Evolutionary conservation across 306 rosid species (phyloP).

Genomic region (Vicia villosa): DNA sequence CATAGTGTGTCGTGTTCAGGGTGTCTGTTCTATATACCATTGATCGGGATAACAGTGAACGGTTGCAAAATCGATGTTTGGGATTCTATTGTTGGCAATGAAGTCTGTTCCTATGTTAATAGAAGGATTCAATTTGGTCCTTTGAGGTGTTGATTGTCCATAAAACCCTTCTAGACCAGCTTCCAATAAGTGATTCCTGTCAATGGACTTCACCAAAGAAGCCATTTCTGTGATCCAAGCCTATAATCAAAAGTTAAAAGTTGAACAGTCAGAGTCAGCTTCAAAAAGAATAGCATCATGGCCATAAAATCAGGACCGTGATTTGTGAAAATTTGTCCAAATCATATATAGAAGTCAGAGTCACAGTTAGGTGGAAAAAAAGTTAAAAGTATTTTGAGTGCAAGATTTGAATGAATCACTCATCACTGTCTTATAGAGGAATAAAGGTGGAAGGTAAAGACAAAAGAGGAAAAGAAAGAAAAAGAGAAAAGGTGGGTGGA

Average conservation of each 20-base stretch:
- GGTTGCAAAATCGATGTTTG: slow-evolving; percentile 80
- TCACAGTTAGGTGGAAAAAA: too few species aligned
- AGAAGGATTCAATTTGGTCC: slow-evolving; percentile 65
- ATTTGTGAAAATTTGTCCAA: slow-evolving; percentile 27
- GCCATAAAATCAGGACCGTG: slow-evolving; percentile 32
- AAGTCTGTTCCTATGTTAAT: slow-evolving; percentile 78
- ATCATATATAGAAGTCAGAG: background rate
- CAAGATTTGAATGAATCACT: background rate
- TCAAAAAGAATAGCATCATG: background rate
- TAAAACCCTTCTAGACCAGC: slow-evolving; percentile 92
- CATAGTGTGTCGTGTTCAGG: too few species aligned
- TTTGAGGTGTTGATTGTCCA: slow-evolving; percentile 78
- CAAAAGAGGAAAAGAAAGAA: slow-evolving; percentile 26
- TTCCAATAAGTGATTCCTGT: slow-evolving; percentile 85
- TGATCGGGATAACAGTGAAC: slow-evolving; percentile 92
- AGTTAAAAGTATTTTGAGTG: slow-evolving; percentile 12
- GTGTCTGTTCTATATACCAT: slow-evolving; percentile 46
- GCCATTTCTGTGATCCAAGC: slow-evolving; percentile 98
- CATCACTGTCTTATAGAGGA: background rate
- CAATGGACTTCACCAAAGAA: slow-evolving; percentile 76
- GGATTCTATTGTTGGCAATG: slow-evolving; percentile 69
- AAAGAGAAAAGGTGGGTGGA: background rate
- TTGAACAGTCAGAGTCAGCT: slow-evolving; percentile 19
- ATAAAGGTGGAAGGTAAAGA: slow-evolving; percentile 2
- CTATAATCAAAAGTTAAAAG: slow-evolving; percentile 39